Evolutionary conservation across 2,329 filamentous ascomycete species (phyloP).

Genomic region (Aulographum hederae): DNA sequence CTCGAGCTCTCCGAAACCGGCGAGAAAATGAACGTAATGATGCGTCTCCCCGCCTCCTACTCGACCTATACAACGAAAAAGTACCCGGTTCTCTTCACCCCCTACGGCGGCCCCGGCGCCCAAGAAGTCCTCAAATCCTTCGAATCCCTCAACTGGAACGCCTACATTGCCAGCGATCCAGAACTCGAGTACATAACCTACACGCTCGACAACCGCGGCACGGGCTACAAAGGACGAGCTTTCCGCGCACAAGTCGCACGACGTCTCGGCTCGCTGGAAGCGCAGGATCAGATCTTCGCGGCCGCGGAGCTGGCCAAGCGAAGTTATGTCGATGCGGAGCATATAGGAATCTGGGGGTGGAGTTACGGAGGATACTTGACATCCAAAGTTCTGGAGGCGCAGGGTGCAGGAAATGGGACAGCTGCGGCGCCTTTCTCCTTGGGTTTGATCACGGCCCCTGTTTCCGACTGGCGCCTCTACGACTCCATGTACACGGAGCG

Average conservation of each 20-base stretch:
- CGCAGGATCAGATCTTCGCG: conserved; percentile 49
- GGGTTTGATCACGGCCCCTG: conserved; percentile 45
- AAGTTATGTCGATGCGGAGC: conserved; percentile 35
- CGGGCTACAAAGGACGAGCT: conserved; percentile 42
- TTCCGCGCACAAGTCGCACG: conserved; percentile 40
- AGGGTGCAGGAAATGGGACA: no score
- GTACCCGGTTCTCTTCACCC: conserved; percentile 48
- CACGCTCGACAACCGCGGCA: conserved; percentile 51
- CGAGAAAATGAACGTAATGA: conserved; percentile 44
- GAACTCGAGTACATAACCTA: conserved; percentile 51
- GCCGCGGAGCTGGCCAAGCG: conserved; percentile 34
- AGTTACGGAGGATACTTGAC: conserved; percentile 50
- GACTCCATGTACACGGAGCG: conserved; percentile 55
- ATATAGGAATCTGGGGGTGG: conserved; percentile 52
- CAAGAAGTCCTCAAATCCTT: conserved; percentile 43
- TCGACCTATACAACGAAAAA: conserved; percentile 40
- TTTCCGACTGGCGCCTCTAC: conserved; percentile 53
- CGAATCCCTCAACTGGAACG: conserved; percentile 34
- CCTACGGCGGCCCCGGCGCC: conserved; percentile 48
- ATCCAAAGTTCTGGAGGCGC: conserved; percentile 44
- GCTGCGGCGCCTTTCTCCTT: conserved; percentile 43
- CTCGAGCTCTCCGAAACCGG: conserved; percentile 43
- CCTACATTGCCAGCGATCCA: conserved; percentile 48
- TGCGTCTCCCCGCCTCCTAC: conserved; percentile 47
- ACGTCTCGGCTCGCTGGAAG: conserved; percentile 44